Evolutionary conservation across 2,329 filamentous ascomycete species (phyloP).

Genomic region (Colletotrichum tabaci): DNA sequence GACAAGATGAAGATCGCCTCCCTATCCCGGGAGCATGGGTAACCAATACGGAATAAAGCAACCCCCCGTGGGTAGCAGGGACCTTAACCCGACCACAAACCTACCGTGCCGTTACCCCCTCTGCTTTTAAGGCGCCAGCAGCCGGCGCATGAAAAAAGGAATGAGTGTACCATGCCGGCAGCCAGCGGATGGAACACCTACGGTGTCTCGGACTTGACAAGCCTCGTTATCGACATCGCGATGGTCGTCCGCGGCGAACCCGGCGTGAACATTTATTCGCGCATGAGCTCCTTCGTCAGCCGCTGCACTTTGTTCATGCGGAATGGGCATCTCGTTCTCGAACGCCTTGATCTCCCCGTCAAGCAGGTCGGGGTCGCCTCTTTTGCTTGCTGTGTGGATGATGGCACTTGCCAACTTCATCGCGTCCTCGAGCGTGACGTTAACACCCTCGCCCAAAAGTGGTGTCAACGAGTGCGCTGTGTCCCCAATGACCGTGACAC

Average conservation of each 20-base stretch:
- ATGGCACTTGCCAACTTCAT: conserved; percentile 63
- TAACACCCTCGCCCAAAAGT: conserved; percentile 73
- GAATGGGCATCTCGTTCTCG: conserved; percentile 56
- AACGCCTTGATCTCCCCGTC: conserved; percentile 53
- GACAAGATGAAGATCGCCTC: conserved; percentile 10
- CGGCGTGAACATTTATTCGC: conserved; percentile 63
- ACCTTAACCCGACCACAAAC: conserved; percentile 34
- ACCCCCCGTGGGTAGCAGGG: conserved; percentile 20
- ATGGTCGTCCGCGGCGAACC: conserved; percentile 61
- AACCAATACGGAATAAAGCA: conserved; percentile 29
- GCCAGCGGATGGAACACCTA: conserved; percentile 51
- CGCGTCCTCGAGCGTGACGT: conserved; percentile 70
- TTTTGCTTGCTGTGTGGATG: conserved; percentile 46
- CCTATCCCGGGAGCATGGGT: conserved; percentile 23
- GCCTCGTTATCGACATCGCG: conserved; percentile 52
- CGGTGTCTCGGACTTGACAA: conserved; percentile 51
- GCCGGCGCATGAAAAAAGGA: conserved; percentile 46
- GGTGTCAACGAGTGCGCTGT: conserved; percentile 73
- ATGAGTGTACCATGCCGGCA: conserved; percentile 48
- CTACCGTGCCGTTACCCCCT: conserved; percentile 8
- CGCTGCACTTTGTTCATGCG: conserved; percentile 55
- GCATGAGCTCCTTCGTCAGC: conserved; percentile 62
- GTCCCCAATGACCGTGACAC: conserved; percentile 71
- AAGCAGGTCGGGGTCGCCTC: conserved; percentile 46
- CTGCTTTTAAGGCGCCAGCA: conserved; percentile 28